These are phyloP conservation scores for Aspergillus sp. DNA, from an alignment of 2,329 filamentous ascomycete genomes.

Conservation along the genomic window DNA sequence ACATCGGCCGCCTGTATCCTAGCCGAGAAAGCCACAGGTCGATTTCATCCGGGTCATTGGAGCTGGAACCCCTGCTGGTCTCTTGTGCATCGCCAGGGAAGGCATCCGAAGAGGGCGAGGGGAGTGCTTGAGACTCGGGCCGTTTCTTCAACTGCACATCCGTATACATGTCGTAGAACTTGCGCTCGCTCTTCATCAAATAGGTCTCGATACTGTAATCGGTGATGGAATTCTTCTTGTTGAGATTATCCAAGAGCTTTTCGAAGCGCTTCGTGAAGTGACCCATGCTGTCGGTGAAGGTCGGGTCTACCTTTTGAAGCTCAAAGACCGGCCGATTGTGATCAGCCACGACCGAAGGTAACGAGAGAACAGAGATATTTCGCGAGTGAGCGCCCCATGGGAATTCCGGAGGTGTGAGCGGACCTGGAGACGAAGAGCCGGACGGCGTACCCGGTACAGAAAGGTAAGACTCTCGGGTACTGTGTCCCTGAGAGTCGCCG, in stretches of 20 bases:
- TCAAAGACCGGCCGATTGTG: slow-evolving; percentile 52
- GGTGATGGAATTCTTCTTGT: slow-evolving; percentile 53
- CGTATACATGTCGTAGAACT: slow-evolving; percentile 59
- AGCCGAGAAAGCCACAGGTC: slow-evolving; percentile 54
- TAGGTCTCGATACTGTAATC: slow-evolving; percentile 62
- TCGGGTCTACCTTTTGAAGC: slow-evolving; percentile 62
- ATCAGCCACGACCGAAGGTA: slow-evolving; percentile 56
- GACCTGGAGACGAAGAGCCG: too few relatives aligned
- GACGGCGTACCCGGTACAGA: too few relatives aligned
- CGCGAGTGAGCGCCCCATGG: slow-evolving; percentile 30
- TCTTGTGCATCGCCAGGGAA: slow-evolving; percentile 24
- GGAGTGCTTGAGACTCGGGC: slow-evolving; percentile 49
- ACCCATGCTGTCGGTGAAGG: slow-evolving; percentile 62
- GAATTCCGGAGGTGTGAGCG: slow-evolving; percentile 13
- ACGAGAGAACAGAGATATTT: slow-evolving; percentile 47
- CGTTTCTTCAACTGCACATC: slow-evolving; percentile 28
- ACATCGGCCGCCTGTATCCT: slow-evolving; percentile 54
- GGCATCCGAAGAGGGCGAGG: slow-evolving; percentile 35
- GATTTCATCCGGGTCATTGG: slow-evolving; percentile 35
- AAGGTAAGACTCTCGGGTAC: slow-evolving; percentile 20
- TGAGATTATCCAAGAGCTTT: slow-evolving; percentile 53
- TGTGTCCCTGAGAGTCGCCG: slow-evolving; percentile 16
- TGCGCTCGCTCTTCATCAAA: slow-evolving; percentile 60
- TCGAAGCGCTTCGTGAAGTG: slow-evolving; percentile 58
- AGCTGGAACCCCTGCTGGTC: slow-evolving; percentile 37